Evolutionary conservation across 441 rosid species (phyloP), one percentile per base, ranked within the genome.

Genomic region (Gossypium lobatum): DNA sequence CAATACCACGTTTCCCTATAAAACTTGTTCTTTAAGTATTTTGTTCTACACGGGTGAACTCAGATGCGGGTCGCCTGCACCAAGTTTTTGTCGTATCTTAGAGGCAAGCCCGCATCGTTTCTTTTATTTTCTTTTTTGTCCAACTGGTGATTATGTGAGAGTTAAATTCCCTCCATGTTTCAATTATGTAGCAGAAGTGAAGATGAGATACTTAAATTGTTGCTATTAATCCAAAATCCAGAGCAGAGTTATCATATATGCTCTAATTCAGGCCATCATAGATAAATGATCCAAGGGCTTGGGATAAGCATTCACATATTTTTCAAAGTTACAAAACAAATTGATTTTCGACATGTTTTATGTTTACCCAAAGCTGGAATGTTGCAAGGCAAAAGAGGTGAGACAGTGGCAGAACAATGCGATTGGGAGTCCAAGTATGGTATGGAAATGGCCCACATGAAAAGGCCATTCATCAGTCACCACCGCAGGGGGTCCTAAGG

Each of bases 331-430:
- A 6, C 59, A 18, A 18, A 54, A 11, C 48, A 25, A 25, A 13
- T 23, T 17, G 28, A 50, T 54, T 5, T 54, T 5, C 11, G 50
- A 66, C 76, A 58, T 72, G 70, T 63, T 31, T 67, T 23, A 50
- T 61, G 72, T 71, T 75, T 57, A 68, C 75, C 81, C 76, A 64
- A 61, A 77, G 66, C 52, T 28, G 55, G 73, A 46, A 74, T 46
- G 42, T 26, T 39, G 37, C 69, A 50, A 50, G 52, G 18, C 13
- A 10, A 74, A 71, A 62, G 64, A 23, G 39, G 63, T n/a, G 20
- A 23, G 64, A 58, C 71, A 74, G 8, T 26, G 4, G 1, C 2
- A 75, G 23, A 48, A 20, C 65, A 61, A 42, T 31, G 42, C 31
- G 39, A 68, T 70, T 64, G 60, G 64, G 39, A 63, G 75, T 23